These are phyloP conservation scores for Amanita thiersii DNA, from an alignment of 768 basidiomycete species.

Conservation along the genomic window DNA sequence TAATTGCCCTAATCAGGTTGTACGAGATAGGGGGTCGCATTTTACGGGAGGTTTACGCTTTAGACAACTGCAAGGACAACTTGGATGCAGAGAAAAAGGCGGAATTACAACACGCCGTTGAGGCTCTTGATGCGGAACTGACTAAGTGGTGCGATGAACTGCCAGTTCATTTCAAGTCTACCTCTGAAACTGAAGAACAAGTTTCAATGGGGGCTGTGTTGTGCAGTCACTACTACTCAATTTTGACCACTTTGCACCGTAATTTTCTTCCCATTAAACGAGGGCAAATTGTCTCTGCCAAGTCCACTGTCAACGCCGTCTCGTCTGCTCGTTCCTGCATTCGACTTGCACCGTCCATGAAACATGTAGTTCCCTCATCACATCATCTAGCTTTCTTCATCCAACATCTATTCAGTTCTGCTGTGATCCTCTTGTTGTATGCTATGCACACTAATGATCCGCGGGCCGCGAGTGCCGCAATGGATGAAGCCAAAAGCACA, in stretches of 20 bases:
- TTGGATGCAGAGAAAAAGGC: slow-evolving; percentile 66
- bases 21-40: slow-evolving; percentile 84
- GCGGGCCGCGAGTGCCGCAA: slow-evolving; percentile 56
- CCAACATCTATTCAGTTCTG: slow-evolving; percentile 83
- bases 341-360: slow-evolving; percentile 77
- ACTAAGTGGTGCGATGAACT: slow-evolving; percentile 80
- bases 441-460: slow-evolving; percentile 77
- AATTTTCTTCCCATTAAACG: slow-evolving; percentile 78
- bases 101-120: slow-evolving; percentile 73
- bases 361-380: slow-evolving; percentile 74
- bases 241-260: slow-evolving; percentile 81
- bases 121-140: slow-evolving; percentile 68
- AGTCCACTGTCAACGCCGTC: slow-evolving; percentile 74
- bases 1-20: slow-evolving; percentile 63
- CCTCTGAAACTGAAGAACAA: slow-evolving; percentile 67
- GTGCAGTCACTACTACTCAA: slow-evolving; percentile 85
- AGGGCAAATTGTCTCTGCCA: slow-evolving; percentile 59
- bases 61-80: slow-evolving; percentile 69
- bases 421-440: slow-evolving; percentile 76
- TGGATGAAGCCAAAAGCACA: slow-evolving; percentile 77
- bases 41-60: slow-evolving; percentile 73
- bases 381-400: slow-evolving; percentile 87
- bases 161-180: slow-evolving; percentile 66
- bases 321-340: slow-evolving; percentile 82
- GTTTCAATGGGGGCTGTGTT: slow-evolving; percentile 81